phyloP scores from a whole-genome alignment of 371 early-diverging fungal species.

The Lichtheimia corymbifera region DNA sequence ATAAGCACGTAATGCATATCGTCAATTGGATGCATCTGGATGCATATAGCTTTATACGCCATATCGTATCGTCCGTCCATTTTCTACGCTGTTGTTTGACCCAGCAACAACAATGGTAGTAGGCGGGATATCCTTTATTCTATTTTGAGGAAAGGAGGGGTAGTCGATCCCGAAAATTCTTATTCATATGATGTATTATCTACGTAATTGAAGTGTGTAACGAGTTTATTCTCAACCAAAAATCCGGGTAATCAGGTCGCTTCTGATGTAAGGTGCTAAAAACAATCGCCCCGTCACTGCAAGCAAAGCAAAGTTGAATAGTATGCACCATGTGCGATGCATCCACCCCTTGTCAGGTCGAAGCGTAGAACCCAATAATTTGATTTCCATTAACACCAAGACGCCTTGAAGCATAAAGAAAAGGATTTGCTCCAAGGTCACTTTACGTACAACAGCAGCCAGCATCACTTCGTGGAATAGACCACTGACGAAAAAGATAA shows the following conservation, averaged over 20 bases:
- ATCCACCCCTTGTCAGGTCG: not conserved
- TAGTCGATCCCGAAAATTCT: too few species aligned
- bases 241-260: slow-evolving; percentile 2
- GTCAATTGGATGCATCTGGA: too few species aligned
- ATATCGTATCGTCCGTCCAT: too few species aligned
- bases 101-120: too few species aligned
- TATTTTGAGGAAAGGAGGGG: too few species aligned
- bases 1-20: too few species aligned
- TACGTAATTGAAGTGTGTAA: too few species aligned
- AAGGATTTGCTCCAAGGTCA: slow-evolving; percentile 35
- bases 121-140: too few species aligned
- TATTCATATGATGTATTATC: too few species aligned
- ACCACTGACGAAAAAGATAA: slow-evolving; percentile 34
- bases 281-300: slow-evolving; percentile 36
- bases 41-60: too few species aligned
- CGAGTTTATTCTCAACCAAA: not conserved
- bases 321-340: slow-evolving; percentile 11
- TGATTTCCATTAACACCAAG: slow-evolving; percentile 24
- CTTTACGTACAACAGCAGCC: slow-evolving; percentile 26
- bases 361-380: slow-evolving; percentile 7
- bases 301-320: slow-evolving; percentile 25
- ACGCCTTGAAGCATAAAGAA: slow-evolving; percentile 37
- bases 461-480: slow-evolving; percentile 39
- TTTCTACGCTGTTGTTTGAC: too few species aligned
- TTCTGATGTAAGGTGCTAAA: slow-evolving; percentile 30